Conservation (phyloP, 176 grass and related monocot species). For the Bromus sterilis region DNA sequence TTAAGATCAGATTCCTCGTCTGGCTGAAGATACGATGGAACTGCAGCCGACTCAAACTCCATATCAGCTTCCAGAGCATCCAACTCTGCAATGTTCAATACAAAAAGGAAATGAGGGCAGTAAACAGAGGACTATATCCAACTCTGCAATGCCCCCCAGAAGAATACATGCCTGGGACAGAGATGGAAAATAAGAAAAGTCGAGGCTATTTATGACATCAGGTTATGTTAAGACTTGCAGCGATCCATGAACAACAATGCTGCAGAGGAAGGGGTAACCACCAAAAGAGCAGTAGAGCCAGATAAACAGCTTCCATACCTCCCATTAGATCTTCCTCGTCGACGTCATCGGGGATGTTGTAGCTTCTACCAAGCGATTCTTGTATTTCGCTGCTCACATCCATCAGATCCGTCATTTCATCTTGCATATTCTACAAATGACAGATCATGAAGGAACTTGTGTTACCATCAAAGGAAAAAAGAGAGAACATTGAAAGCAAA, state of each 20-base stretch:
- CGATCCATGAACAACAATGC: neutral
- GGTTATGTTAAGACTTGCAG: neutral
- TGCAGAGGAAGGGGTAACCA: neutral
- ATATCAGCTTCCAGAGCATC: conserved; percentile 96
- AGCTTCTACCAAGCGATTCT: conserved; percentile 88
- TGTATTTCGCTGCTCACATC: conserved; percentile 91
- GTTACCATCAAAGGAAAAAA: neutral
- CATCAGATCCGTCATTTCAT: conserved; percentile 96
- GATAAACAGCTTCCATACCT: conserved; percentile 36
- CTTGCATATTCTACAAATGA: conserved; percentile 82
- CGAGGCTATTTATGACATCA: neutral
- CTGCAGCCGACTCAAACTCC: conserved; percentile 63
- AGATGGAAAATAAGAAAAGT: neutral
- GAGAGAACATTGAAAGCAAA: neutral
- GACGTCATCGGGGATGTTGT: conserved; percentile 93
- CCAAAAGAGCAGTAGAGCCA: neutral
- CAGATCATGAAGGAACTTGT: neutral
- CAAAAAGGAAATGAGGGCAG: neutral
- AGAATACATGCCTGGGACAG: neutral
- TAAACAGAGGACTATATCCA: neutral
- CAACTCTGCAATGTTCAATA: conserved; percentile 46
- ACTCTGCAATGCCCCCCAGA: neutral
- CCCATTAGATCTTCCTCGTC: conserved; percentile 94
- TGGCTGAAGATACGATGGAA: conserved; percentile 90
- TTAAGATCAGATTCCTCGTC: conserved; percentile 66